Evolutionary conservation across 345 rosid genomes (phyloP).

Genomic region (Populus ilicifolia): DNA sequence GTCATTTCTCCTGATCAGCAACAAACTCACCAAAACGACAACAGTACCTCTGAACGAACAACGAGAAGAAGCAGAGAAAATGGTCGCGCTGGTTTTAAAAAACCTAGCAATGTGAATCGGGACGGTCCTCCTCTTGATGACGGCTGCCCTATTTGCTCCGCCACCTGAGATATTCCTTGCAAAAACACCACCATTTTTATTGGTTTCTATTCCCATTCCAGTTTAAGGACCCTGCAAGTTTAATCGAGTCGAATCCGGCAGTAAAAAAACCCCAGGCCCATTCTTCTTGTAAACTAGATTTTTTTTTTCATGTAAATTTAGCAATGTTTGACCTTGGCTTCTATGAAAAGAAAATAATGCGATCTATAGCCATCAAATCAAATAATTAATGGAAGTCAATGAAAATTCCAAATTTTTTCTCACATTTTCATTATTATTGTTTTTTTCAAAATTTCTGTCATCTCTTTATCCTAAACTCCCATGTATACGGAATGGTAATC

Average conservation of each 20-base stretch:
- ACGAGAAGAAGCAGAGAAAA: not conserved
- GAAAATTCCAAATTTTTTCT: no score
- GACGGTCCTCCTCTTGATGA: constrained; percentile 67
- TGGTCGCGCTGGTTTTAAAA: constrained; percentile 20
- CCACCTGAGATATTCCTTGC: constrained; percentile 63
- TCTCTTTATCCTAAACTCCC: no score
- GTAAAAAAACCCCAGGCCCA: not conserved
- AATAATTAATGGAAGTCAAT: no score
- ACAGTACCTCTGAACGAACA: not conserved
- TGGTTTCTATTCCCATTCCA: not conserved
- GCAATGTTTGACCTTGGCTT: not conserved
- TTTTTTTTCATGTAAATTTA: no score
- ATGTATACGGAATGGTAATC: no score
- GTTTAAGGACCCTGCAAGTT: not conserved
- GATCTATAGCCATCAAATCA: no score
- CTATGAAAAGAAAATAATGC: no score
- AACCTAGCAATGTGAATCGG: not conserved
- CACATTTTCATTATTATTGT: no score
- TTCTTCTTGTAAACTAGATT: not conserved
- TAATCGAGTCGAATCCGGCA: not conserved
- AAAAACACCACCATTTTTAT: not conserved
- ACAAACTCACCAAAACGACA: not conserved
- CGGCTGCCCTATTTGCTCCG: constrained; percentile 78
- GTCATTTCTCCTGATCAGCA: not conserved
- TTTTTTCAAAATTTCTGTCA: no score